phyloP scores from a whole-genome alignment of 192 early-diverging fungal genomes.

The Geranomyces variabilis region DNA sequence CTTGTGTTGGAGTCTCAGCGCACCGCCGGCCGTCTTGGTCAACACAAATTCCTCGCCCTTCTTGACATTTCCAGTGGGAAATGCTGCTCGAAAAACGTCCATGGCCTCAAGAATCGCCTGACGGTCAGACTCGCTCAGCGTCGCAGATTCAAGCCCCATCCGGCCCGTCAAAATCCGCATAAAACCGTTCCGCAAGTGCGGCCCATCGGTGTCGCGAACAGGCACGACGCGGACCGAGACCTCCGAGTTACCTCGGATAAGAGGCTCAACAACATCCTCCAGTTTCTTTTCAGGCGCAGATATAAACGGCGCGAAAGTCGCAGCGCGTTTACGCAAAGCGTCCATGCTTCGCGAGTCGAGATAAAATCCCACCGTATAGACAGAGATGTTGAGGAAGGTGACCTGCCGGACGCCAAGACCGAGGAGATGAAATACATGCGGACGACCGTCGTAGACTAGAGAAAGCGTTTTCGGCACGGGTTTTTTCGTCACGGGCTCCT shows the following conservation, averaged over 20 bases:
- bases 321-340: neutral
- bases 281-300: neutral
- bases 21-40: slow-evolving; percentile 33
- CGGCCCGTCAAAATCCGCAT: slow-evolving; percentile 41
- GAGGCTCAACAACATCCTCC: slow-evolving; percentile 13
- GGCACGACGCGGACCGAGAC: slow-evolving; percentile 29
- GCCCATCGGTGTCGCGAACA: slow-evolving; percentile 46
- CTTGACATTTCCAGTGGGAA: slow-evolving; percentile 34
- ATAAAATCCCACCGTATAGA: slow-evolving; percentile 44
- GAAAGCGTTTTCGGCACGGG: slow-evolving; percentile 4
- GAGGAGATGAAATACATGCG: slow-evolving; percentile 31
- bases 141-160: slow-evolving; percentile 29
- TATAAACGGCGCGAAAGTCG: neutral
- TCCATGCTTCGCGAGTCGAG: slow-evolving; percentile 14
- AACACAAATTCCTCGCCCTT: slow-evolving; percentile 30
- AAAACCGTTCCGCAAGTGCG: slow-evolving; percentile 53
- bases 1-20: slow-evolving; percentile 38
- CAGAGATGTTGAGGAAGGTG: slow-evolving; percentile 42
- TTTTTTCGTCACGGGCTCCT: slow-evolving; percentile 13
- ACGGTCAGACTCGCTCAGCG: slow-evolving; percentile 15
- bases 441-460: neutral
- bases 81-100: slow-evolving; percentile 32
- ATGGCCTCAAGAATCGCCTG: slow-evolving; percentile 5
- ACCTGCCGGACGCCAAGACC: slow-evolving; percentile 46
- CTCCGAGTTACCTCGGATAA: slow-evolving; percentile 13